These are phyloP conservation scores for Penicillium longicatenatum DNA, from an alignment of 495 filamentous ascomycete genomes.

Conservation along the genomic window DNA sequence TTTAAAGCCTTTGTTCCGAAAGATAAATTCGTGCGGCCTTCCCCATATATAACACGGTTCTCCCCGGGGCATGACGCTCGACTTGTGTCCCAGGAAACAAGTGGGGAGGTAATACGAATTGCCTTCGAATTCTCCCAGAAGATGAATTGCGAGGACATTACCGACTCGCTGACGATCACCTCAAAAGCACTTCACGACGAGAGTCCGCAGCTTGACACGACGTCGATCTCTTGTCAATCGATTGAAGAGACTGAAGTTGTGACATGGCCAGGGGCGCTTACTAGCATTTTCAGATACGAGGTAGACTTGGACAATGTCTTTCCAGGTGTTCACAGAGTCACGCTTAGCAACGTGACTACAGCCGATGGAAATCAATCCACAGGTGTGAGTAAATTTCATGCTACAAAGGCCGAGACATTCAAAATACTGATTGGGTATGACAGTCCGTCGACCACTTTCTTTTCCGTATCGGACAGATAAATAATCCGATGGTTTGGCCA, in stretches of 20 bases:
- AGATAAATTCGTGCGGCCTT: slow-evolving; percentile 44
- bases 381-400: slow-evolving; percentile 24
- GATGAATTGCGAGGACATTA: slow-evolving; percentile 64
- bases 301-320: slow-evolving; percentile 46
- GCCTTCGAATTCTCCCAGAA: slow-evolving; percentile 59
- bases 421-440: slow-evolving; percentile 28
- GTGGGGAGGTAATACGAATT: slow-evolving; percentile 46
- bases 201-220: slow-evolving; percentile 37
- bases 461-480: slow-evolving; percentile 54
- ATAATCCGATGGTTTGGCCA: slow-evolving; percentile 66
- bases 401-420: background rate
- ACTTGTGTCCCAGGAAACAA: slow-evolving; percentile 39
- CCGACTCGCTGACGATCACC: slow-evolving; percentile 48
- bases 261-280: slow-evolving; percentile 36
- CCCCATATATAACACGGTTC: slow-evolving; percentile 66
- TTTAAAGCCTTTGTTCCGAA: slow-evolving; percentile 66
- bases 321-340: slow-evolving; percentile 50
- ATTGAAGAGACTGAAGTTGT: slow-evolving; percentile 21
- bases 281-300: slow-evolving; percentile 36
- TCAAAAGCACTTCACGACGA: slow-evolving; percentile 42
- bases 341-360: slow-evolving; percentile 46
- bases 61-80: slow-evolving; percentile 65
- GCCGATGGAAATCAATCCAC: slow-evolving; percentile 36
- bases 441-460: slow-evolving; percentile 58
- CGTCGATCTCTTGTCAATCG: slow-evolving; percentile 29